phyloP scores from a whole-genome alignment of 106 monocot species.

The Alisma plantagoaquatica region DNA sequence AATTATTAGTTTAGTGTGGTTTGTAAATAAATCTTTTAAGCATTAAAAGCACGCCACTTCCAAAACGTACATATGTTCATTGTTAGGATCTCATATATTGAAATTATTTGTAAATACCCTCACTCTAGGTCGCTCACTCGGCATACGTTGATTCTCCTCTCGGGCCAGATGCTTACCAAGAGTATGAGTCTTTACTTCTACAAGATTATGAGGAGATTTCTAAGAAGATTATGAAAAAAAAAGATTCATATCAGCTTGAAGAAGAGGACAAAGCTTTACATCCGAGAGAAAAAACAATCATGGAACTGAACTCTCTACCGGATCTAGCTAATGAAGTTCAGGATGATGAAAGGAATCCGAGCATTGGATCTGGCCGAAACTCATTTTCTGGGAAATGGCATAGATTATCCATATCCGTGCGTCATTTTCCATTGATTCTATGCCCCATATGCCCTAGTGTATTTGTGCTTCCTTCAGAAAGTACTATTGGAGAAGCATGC shows the following conservation, averaged over 20 bases:
- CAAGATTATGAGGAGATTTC: constrained; percentile 88
- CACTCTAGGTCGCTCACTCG: constrained; percentile 78
- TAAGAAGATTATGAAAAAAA: constrained; percentile 19
- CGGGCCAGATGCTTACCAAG: constrained; percentile 93
- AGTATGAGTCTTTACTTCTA: constrained; percentile 78
- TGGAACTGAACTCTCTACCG: too few species aligned
- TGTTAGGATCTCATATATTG: too few species aligned
- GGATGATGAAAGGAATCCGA: too few species aligned
- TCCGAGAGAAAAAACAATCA: too few species aligned
- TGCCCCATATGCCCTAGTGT: constrained; percentile 71
- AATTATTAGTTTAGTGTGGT: too few species aligned
- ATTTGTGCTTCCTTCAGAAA: constrained; percentile 87
- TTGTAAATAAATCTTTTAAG: too few species aligned
- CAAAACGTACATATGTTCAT: too few species aligned
- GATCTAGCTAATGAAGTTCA: too few species aligned
- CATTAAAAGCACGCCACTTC: too few species aligned
- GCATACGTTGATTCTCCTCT: constrained; percentile 80
- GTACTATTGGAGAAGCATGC: constrained; percentile 62
- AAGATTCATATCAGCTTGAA: constrained; percentile 4
- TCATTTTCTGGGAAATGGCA: constrained; percentile 11
- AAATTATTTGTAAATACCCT: too few species aligned
- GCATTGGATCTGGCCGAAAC: too few species aligned
- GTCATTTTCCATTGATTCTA: constrained; percentile 76
- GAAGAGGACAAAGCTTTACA: not conserved
- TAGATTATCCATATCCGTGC: constrained; percentile 47